A percentile compares a stretch with the other conserved stretches of the same genome.
These are phyloP conservation scores for Wickerhamiella musiphila DNA, from an alignment of 805 yeast species.

Conservation along the genomic window DNA sequence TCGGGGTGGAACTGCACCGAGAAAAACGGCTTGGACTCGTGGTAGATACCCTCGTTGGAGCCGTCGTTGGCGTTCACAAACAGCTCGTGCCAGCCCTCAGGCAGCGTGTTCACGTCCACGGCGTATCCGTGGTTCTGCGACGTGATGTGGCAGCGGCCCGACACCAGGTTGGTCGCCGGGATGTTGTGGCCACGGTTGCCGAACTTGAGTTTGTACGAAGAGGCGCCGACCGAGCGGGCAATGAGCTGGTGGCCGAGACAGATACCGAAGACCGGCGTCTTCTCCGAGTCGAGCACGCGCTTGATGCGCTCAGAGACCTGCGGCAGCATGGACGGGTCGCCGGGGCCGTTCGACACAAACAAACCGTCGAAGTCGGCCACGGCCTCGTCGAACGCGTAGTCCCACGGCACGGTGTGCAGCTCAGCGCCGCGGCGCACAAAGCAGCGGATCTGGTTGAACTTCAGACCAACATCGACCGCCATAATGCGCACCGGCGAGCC, in stretches of 20 bases:
- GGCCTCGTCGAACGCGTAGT: constrained; percentile 66
- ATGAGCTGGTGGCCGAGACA: constrained; percentile 96
- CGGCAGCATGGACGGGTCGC: constrained; percentile 85
- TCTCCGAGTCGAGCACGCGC: constrained; percentile 40
- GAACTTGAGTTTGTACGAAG: constrained; percentile 77
- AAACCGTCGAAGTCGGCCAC: constrained; percentile 69
- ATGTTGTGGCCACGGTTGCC: constrained; percentile 99
- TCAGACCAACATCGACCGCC: constrained; percentile 96
- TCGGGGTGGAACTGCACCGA: constrained; percentile 99
- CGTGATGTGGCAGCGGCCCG: constrained; percentile 95
- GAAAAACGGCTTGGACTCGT: constrained; percentile 72
- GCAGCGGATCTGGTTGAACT: constrained; percentile 93
- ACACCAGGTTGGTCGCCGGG: constrained; percentile 76
- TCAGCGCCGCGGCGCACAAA: constrained; percentile 93
- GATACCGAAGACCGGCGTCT: constrained; percentile 90
- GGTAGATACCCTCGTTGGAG: constrained; percentile 96
- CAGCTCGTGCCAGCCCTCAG: constrained; percentile 77
- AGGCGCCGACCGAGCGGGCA: constrained; percentile 91
- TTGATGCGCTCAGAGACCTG: constrained; percentile 45
- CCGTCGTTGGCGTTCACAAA: constrained; percentile 94
- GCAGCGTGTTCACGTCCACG: constrained; percentile 64
- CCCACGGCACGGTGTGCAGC: constrained; percentile 88
- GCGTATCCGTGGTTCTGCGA: constrained; percentile 99
- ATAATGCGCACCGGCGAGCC: constrained; percentile 70
- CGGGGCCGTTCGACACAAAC: constrained; percentile 96